phyloP scores from a whole-genome alignment of 805 yeast genomes.

The Yarrowia divulgata region DNA sequence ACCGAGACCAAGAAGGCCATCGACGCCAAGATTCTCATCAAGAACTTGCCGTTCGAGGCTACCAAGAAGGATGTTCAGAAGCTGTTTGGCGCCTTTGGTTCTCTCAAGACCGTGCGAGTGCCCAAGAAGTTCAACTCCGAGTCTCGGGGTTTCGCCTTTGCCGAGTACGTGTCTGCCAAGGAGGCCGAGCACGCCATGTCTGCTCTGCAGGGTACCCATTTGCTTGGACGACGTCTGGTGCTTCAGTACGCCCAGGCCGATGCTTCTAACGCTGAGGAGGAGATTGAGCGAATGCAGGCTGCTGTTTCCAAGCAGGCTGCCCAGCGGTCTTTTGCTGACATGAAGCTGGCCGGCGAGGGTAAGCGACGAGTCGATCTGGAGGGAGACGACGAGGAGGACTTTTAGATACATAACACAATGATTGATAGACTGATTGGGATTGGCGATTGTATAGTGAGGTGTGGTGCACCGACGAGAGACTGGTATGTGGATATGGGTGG shows the following conservation, averaged over 20 bases:
- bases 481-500: too few relatives aligned
- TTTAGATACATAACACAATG: constrained; percentile 14
- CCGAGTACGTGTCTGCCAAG: constrained; percentile 82
- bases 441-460: neutral
- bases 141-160: constrained; percentile 98
- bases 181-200: constrained; percentile 96
- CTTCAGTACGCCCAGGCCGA: constrained; percentile 91
- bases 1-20: constrained; percentile 42
- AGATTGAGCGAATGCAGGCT: constrained; percentile 86
- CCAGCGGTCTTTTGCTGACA: constrained; percentile 72
- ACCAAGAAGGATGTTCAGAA: constrained; percentile 91
- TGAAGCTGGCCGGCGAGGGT: constrained; percentile 68
- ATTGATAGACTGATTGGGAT: constrained; percentile 4
- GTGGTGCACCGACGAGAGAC: too few relatives aligned
- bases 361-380: constrained; percentile 69
- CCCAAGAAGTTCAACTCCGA: constrained; percentile 95
- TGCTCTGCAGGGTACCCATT: constrained; percentile 93
- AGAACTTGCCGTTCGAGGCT: constrained; percentile 97
- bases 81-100: constrained; percentile 90
- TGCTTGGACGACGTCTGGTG: constrained; percentile 91
- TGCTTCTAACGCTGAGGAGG: constrained; percentile 84
- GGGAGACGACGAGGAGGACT: constrained; percentile 56
- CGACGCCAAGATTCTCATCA: constrained; percentile 77
- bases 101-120: constrained; percentile 88
- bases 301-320: constrained; percentile 83